Evolutionary conservation across 1,284 basidiomycete genomes (phyloP), one percentile per base, ranked within the genome.

Genomic region (Gymnopus androsaceus): DNA sequence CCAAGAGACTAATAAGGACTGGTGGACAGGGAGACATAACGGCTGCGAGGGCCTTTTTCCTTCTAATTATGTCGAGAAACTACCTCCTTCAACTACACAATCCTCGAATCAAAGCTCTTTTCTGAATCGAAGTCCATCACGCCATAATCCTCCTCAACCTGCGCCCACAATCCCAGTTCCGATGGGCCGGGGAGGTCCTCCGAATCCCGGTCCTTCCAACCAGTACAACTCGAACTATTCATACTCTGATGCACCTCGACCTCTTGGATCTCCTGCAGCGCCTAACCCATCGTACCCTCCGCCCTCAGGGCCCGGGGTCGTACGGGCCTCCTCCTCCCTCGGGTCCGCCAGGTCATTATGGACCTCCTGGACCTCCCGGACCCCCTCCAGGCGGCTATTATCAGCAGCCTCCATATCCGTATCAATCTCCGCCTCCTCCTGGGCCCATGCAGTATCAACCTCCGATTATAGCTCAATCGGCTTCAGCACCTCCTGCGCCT

Each of bases 11-110:
- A 85, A 84, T 58, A 65, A 69, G 2, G 82, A 85, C 64, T 85
- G 83, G 82, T 85, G 80, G 80, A 76, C 68, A 25, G 80, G 79
- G 30, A 71, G 72, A 41, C 65, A 75, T 27, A 69, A 81, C 31
- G 83, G 82, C 9, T 74, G 69, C 51, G 72, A 82, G 56, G 85
- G 80, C 12, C 65, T 86, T 28, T 82, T 86, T 69, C 84, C 84
- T 4, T 74, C 82, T 23, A 76, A 74, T 59, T 84, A 86, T 54
- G 82, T 85, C 15, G 78, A 85, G 64, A 80, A 72, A 59, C 57
- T 81, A 28, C 54, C 64, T n/a, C 52, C 54, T 28, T 47, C 61
- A 45, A 49, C 64, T 55, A 61, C 64, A n/a, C n/a, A n/a, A n/a
- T n/a, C n/a, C n/a, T n/a, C n/a, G n/a, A n/a, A n/a, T n/a, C n/a